Conservation (phyloP, 257 asterid species). For the Solanum lignicaule region DNA sequence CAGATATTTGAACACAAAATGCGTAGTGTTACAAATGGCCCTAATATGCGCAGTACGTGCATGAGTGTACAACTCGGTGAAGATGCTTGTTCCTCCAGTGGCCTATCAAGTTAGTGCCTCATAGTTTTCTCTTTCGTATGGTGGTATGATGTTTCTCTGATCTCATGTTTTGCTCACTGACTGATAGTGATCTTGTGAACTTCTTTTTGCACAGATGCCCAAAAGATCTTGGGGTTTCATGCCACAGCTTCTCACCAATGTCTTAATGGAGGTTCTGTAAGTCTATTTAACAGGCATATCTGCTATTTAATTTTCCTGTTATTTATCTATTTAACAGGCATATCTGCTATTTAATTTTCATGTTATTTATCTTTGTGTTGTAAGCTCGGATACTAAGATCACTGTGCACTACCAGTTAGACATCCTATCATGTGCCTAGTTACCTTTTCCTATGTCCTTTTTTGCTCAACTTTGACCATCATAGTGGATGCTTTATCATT, state of each 20-base stretch:
- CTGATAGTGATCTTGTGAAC: neutral
- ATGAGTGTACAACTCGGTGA: neutral
- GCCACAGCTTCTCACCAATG: neutral
- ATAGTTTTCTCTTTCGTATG: neutral
- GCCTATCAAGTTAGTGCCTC: neutral
- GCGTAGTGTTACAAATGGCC: constrained; percentile 20
- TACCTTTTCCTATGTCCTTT: neutral
- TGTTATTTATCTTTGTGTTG: neutral
- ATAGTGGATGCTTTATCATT: neutral
- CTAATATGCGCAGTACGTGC: constrained; percentile 11
- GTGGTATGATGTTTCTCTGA: neutral
- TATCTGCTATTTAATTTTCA: neutral
- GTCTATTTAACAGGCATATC: neutral
- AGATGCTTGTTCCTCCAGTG: constrained; percentile 2
- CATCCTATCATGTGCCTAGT: neutral
- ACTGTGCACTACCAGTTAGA: neutral
- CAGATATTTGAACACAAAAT: constrained; percentile 34
- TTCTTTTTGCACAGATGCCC: neutral
- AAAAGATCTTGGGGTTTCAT: neutral
- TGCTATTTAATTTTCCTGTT: neutral
- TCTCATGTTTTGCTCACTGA: neutral
- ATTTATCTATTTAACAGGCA: neutral
- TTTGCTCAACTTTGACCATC: neutral
- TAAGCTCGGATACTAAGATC: neutral
- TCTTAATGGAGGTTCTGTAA: neutral